These are phyloP conservation scores for Naegleria gruberi DNA, from an alignment of 208 protist species.

Conservation along the genomic window DNA sequence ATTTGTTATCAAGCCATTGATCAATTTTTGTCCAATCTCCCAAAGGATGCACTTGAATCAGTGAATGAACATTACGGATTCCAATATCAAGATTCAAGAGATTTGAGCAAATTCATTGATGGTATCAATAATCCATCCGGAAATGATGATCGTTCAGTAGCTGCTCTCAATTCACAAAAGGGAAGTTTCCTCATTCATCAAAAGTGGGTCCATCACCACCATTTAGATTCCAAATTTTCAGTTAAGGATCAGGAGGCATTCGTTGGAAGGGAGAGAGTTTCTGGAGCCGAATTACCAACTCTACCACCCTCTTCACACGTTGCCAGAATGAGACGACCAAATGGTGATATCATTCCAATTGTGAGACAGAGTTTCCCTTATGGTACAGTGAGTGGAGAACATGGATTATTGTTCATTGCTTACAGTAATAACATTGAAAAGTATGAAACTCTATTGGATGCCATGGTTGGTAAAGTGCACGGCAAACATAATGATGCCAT, in stretches of 20 bases:
- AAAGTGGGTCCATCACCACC: neutral
- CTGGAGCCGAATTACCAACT: neutral
- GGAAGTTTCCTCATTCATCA: neutral
- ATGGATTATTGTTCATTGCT: neutral
- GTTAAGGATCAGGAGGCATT: neutral
- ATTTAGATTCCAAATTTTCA: neutral
- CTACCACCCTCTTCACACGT: neutral
- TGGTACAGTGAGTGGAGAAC: neutral
- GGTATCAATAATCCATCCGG: neutral
- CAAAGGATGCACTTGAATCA: neutral
- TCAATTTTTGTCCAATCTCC: neutral
- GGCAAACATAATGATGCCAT: neutral
- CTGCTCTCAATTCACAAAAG: neutral
- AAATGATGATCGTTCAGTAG: neutral
- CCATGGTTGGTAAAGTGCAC: neutral
- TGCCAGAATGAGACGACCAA: neutral
- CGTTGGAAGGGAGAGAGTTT: neutral
- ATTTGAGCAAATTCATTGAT: constrained; percentile 2
- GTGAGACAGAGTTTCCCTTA: neutral
- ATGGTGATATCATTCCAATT: neutral
- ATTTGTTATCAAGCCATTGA: neutral
- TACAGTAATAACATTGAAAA: neutral
- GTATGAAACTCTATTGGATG: neutral
- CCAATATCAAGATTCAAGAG: neutral
- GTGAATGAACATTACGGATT: neutral